Base-by-base conservation (phyloP, 148 eudicot genomes). In the Euryodendron excelsum region DNA sequence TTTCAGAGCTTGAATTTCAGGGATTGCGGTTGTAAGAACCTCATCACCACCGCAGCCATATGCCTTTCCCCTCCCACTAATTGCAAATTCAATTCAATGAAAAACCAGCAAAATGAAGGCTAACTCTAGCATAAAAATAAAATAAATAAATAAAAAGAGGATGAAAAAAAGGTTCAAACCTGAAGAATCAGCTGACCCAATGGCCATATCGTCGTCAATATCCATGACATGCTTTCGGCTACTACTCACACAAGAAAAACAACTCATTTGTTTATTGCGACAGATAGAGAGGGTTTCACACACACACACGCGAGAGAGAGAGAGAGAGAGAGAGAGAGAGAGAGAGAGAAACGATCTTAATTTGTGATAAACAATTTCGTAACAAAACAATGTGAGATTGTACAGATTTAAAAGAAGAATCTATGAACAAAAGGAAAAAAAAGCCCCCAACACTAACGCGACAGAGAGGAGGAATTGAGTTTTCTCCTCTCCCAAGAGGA, bases 241-340 rank as follows among this genome's bases (percentile, higher is more conserved):
- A 52, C 69, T 74, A 62, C 58, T 82, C 52, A 88, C 77, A 82
- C 98, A 94, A 77, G 88, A 85, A 84, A 91, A 94, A 67, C 91
- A 88, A 84, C 79, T 79, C 96, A 92, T 88, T 79, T 76, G 61
- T 39, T 21, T 56, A 36, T 48, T 61, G 53, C 48, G 31, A 56
- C 34, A 66, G 2, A 48, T 2, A 11, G 52, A 13, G 70, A 30
- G 47, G 5, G 45, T 25, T 9, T 4, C 45, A 41, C 4, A 41
- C 4, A 41, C 45, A 41, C 9, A 41, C 45, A 41, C 45, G n/a
- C n/a, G 44, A 59, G 33, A 34, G 60, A 45, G 60, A 63, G 23
- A 27, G 20, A 17, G 20, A 48, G n/a, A n/a, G 44, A 3, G 7
- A 44, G 23, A 28, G 25, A 5, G 1, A 59, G 33, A 34, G 60